Conservation (phyloP, 306 rosid species). For the Vigna trinervia region DNA sequence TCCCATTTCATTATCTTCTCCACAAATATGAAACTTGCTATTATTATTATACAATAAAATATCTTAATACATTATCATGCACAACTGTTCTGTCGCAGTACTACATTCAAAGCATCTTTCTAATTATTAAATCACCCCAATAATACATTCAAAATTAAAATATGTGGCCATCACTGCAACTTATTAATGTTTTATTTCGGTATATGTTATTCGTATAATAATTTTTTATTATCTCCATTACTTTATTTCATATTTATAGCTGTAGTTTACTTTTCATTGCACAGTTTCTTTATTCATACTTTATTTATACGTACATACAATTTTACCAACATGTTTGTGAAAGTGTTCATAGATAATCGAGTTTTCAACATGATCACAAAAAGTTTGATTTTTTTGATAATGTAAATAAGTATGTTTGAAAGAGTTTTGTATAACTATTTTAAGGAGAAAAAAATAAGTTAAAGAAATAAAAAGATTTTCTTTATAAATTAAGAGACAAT, state of each 20-base stretch:
- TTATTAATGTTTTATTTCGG: slow-evolving; percentile 15
- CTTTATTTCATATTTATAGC: not conserved
- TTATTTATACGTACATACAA: not conserved
- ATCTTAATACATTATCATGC: slow-evolving; percentile 44
- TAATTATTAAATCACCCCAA: slow-evolving; percentile 62
- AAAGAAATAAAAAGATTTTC: too few species aligned
- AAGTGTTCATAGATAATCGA: too few species aligned
- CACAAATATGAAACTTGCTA: slow-evolving; percentile 10
- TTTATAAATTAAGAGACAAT: too few species aligned
- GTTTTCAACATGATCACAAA: too few species aligned
- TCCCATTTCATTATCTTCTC: slow-evolving; percentile 38
- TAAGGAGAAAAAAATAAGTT: too few species aligned
- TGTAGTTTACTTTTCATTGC: not conserved
- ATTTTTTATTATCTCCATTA: not conserved
- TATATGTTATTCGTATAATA: not conserved
- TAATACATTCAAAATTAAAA: slow-evolving; percentile 62
- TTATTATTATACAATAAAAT: slow-evolving; percentile 21
- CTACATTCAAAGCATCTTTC: slow-evolving; percentile 81
- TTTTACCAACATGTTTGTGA: too few species aligned
- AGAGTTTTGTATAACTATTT: too few species aligned
- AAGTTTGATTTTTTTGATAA: too few species aligned
- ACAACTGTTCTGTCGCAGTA: slow-evolving; percentile 58
- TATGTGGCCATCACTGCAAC: slow-evolving; percentile 51
- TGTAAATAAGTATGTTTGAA: too few species aligned
- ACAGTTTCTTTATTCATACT: not conserved